phyloP scores from a whole-genome alignment of 148 eudicot species.

The Drosera capensis region DNA sequence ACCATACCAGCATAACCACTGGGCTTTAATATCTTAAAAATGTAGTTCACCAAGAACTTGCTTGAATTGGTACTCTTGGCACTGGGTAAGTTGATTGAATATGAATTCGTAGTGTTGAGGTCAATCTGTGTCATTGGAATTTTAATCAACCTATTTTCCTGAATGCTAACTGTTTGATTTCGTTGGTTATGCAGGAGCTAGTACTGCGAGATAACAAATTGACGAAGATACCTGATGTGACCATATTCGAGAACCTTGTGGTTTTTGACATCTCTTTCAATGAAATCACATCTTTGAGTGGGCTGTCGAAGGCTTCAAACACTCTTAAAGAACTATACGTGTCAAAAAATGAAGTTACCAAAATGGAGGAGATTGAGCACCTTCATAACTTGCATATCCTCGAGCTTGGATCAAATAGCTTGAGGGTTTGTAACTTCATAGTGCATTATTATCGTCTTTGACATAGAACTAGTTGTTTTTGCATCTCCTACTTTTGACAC shows the following conservation, averaged over 20 bases:
- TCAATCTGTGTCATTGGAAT: too few relatives aligned
- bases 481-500: neutral
- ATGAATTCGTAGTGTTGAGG: too few relatives aligned
- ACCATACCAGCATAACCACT: too few relatives aligned
- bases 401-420: constrained; percentile 91
- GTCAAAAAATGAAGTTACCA: constrained; percentile 85
- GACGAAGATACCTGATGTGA: constrained; percentile 69
- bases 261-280: constrained; percentile 93
- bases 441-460: neutral
- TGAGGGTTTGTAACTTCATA: constrained; percentile 49
- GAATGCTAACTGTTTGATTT: too few relatives aligned
- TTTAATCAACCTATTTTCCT: too few relatives aligned
- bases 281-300: constrained; percentile 66
- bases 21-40: too few relatives aligned
- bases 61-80: too few relatives aligned
- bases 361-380: constrained; percentile 94
- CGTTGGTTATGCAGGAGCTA: constrained; percentile 53
- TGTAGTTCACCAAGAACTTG: too few relatives aligned
- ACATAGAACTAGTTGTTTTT: neutral
- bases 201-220: constrained; percentile 86
- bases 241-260: constrained; percentile 63
- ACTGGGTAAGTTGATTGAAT: too few relatives aligned
- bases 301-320: constrained; percentile 60
- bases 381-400: constrained; percentile 67
- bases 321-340: constrained; percentile 75